These are phyloP conservation scores for Claviceps maximensis DNA, from an alignment of 2,329 filamentous ascomycete genomes.

Conservation along the genomic window DNA sequence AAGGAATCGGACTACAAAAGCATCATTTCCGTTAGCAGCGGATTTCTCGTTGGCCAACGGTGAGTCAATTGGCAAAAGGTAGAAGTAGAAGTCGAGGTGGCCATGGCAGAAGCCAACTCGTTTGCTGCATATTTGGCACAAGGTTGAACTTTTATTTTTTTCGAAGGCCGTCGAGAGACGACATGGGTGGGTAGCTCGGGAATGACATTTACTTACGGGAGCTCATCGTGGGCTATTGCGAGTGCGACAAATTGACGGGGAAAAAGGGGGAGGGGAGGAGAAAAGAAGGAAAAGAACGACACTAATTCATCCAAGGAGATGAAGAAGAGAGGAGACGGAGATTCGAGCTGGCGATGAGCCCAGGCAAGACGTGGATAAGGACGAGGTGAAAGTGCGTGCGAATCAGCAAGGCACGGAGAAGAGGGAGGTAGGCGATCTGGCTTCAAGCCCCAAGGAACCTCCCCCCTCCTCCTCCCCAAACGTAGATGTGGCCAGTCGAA, in stretches of 20 bases:
- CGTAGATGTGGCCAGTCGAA: constrained; percentile 31
- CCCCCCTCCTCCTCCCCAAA: too few relatives aligned
- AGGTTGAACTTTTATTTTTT: neutral
- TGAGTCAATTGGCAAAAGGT: constrained; percentile 6
- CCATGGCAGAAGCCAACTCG: constrained; percentile 3
- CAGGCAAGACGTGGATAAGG: constrained; percentile 16
- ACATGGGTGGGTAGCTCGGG: constrained; percentile 6
- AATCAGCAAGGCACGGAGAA: constrained; percentile 18
- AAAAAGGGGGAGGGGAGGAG: neutral
- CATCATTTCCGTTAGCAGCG: constrained; percentile 15
- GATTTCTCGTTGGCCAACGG: constrained; percentile 15
- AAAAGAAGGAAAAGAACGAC: constrained; percentile 24
- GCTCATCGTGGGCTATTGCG: constrained; percentile 37
- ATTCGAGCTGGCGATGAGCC: constrained; percentile 25
- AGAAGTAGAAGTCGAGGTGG: neutral
- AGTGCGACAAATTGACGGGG: constrained; percentile 8
- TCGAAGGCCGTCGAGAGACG: neutral
- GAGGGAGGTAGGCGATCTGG: constrained; percentile 28
- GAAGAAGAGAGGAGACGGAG: constrained; percentile 19
- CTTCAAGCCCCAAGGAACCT: constrained; percentile 17
- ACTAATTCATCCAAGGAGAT: constrained; percentile 26
- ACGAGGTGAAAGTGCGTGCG: constrained; percentile 13
- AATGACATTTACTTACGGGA: constrained; percentile 34
- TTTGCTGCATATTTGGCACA: neutral
- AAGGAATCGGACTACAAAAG: constrained; percentile 77